phyloP scores from a whole-genome alignment of 139 green algal genomes.

The Zygnema circumcarinatum region DNA sequence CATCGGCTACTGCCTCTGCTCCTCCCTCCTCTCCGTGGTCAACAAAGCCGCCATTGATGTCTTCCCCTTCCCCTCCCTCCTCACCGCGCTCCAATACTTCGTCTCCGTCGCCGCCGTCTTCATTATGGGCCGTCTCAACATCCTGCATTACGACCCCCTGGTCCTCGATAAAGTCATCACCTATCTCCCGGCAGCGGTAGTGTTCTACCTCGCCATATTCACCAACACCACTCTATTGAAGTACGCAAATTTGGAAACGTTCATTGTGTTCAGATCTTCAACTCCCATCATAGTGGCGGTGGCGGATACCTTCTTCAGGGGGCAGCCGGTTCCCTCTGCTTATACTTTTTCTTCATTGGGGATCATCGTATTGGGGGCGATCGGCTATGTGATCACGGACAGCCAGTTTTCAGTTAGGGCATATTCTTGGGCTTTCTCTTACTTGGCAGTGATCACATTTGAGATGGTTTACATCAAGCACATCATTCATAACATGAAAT shows the following conservation, averaged over 20 bases:
- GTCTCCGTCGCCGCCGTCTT: constrained; percentile 40
- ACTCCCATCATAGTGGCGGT: constrained; percentile 54
- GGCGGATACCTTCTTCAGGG: constrained; percentile 51
- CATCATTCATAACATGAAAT: constrained; percentile 39
- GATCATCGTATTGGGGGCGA: constrained; percentile 52
- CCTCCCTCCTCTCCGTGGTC: constrained; percentile 48
- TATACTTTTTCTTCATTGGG: constrained; percentile 46
- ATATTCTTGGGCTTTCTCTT: constrained; percentile 61
- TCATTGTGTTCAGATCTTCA: constrained; percentile 61
- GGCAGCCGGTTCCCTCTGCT: constrained; percentile 29
- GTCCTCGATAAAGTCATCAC: constrained; percentile 15
- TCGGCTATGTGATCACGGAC: constrained; percentile 59
- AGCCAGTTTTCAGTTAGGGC: constrained; percentile 42
- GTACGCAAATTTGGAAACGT: constrained; percentile 61
- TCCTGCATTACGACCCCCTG: constrained; percentile 48
- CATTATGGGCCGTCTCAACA: constrained; percentile 9
- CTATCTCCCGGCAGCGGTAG: constrained; percentile 52
- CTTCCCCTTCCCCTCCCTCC: constrained; percentile 52
- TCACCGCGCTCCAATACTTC: constrained; percentile 55
- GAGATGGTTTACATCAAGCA: constrained; percentile 65
- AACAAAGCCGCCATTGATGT: constrained; percentile 56
- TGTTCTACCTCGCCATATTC: constrained; percentile 63
- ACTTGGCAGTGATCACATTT: constrained; percentile 56
- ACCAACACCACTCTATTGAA: constrained; percentile 60
- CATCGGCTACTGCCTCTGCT: constrained; percentile 55